Conservation (phyloP, 768 basidiomycete genomes). For the Strobilomyces dryophilus region DNA sequence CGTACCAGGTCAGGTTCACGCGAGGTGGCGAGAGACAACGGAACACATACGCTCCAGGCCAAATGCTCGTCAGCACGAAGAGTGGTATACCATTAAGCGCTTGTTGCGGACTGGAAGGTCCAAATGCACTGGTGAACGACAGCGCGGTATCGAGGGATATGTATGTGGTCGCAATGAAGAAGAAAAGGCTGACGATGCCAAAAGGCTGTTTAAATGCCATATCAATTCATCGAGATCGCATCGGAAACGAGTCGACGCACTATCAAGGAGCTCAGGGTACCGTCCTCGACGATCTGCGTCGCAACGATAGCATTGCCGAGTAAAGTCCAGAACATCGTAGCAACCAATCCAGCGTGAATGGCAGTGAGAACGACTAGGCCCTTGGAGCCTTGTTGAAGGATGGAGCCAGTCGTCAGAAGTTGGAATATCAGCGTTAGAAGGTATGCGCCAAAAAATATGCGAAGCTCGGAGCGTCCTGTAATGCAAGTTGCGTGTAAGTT, state of each 20-base stretch:
- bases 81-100: slow-evolving; percentile 64
- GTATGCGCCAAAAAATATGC: slow-evolving; percentile 62
- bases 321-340: slow-evolving; percentile 74
- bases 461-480: slow-evolving; percentile 66
- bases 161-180: slow-evolving; percentile 75
- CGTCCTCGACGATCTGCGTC: slow-evolving; percentile 92
- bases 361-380: slow-evolving; percentile 68
- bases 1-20: slow-evolving; percentile 1
- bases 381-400: slow-evolving; percentile 74
- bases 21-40: not conserved
- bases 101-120: slow-evolving; percentile 53
- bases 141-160: slow-evolving; percentile 81
- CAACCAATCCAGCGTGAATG: slow-evolving; percentile 75
- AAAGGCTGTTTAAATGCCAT: slow-evolving; percentile 48
- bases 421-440: slow-evolving; percentile 73
- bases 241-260: slow-evolving; percentile 37
- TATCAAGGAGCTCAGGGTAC: slow-evolving; percentile 64
- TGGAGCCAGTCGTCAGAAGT: slow-evolving; percentile 73
- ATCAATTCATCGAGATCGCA: not conserved
- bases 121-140: slow-evolving; percentile 56
- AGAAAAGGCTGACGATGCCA: slow-evolving; percentile 46
- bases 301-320: slow-evolving; percentile 74
- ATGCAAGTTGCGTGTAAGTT: slow-evolving; percentile 3
- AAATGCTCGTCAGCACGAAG: slow-evolving; percentile 76
- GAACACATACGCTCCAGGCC: slow-evolving; percentile 67